A percentile compares a stretch with the other conserved stretches of the same genome.
Evolutionary conservation across 345 rosid genomes (phyloP).

Genomic region (Brassica juncea): DNA sequence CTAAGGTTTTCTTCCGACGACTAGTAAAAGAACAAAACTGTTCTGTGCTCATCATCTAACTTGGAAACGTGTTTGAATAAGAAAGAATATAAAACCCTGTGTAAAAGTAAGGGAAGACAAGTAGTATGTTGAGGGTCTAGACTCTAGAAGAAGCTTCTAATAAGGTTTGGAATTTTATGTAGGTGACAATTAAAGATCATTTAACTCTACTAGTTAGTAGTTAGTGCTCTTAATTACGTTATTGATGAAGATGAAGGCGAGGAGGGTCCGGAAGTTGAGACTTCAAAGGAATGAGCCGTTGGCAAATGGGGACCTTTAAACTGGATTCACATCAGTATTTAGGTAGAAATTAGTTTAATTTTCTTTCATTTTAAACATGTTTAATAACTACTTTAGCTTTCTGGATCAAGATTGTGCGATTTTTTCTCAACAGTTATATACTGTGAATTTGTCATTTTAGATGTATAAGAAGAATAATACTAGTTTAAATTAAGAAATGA

Average conservation of each 20-base stretch:
- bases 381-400: neutral
- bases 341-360: neutral
- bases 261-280: conserved; percentile 21
- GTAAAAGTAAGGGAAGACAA: neutral
- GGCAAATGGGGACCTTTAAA: conserved; percentile 1
- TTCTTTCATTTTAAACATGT: neutral
- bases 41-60: neutral
- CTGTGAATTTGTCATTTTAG: neutral
- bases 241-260: conserved; percentile 21
- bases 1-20: neutral
- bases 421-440: neutral
- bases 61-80: neutral
- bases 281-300: conserved; percentile 32
- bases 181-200: neutral
- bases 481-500: neutral
- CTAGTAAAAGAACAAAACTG: neutral
- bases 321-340: neutral
- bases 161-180: neutral
- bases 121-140: neutral
- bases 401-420: neutral
- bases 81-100: neutral
- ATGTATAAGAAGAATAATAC: neutral
- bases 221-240: conserved; percentile 9
- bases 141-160: neutral
- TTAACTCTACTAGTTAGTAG: conserved; percentile 14